Evolutionary conservation across 352 stramenopile genomes (phyloP), one percentile per base, ranked within the genome.

Genomic region (Pythium aristosporum): DNA sequence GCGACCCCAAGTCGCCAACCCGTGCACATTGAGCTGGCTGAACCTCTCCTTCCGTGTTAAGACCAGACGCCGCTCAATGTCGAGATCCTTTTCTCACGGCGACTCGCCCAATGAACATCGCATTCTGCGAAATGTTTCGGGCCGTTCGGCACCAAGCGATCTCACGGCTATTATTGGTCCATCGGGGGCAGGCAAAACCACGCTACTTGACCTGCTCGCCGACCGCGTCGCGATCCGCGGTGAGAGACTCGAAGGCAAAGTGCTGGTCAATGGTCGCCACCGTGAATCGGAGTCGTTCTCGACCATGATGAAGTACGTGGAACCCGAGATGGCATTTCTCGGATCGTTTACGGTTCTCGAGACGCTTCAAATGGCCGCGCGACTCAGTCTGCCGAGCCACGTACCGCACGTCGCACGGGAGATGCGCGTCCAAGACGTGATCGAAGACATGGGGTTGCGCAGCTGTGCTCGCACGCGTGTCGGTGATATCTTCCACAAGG

Each of bases 401-500:
- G 69, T 88, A 0, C 67, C 76, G 6, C 56, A 61, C 18, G 67
- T 87, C 13, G 79, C 77, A 12, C 70, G 70, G 2, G 77, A 79
- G 25, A 83, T 78, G 42, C 76, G 82, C 25, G 78, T 89, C 5
- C 76, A 91, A 37, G 68, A 79, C 23, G 80, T 89, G 47, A 77
- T 91, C n/a, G 77, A 85, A 37, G 79, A 80, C 23, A 89, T 91
- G 79, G 84, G 82, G 0, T 64, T 94, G 11, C 71, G 76, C 3
- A 65, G 57, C 10, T 91, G 77, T 32, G 70, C 73, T 37, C 50
- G 74, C 48, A 94, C 88, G 9, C 73, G 75, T 42, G 84, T 96
- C 0, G 90, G 89, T 15, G 88, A 94, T 65, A 65, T 96, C 4
- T 96, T 96, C 52, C 75, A 86, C 66, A 89, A 94, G 65, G 91